These are phyloP conservation scores for Petunia hybrid DNA, from an alignment of 305 asterid genomes.

Conservation along the genomic window DNA sequence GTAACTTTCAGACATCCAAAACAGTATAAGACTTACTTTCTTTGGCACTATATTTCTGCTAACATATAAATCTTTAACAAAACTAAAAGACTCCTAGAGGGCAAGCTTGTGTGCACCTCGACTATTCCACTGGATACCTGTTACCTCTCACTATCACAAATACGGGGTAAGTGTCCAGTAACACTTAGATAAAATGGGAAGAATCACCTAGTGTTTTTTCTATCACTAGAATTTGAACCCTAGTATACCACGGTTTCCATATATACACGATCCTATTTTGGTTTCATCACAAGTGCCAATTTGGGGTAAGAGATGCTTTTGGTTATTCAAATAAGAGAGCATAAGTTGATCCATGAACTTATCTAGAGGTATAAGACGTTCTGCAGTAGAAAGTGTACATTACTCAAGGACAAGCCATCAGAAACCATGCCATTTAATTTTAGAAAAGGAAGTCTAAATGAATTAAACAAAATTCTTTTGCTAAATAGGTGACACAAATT, in stretches of 20 bases:
- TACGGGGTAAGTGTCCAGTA: too few relatives aligned
- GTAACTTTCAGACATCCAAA: neutral
- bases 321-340: slow-evolving; percentile 14
- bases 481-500: slow-evolving; percentile 20
- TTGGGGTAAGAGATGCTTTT: slow-evolving; percentile 12
- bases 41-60: neutral
- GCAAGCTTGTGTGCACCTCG: neutral
- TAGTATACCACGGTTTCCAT: too few relatives aligned
- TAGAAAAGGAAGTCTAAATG: neutral
- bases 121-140: too few relatives aligned
- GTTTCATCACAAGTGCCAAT: slow-evolving; percentile 1
- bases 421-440: neutral
- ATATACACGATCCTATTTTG: too few relatives aligned
- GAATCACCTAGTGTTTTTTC: too few relatives aligned
- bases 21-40: neutral
- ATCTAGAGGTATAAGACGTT: neutral
- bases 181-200: too few relatives aligned
- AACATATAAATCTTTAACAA: neutral
- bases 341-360: slow-evolving; percentile 20
- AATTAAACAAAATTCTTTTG: neutral
- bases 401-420: neutral
- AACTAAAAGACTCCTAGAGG: neutral
- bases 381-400: neutral
- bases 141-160: too few relatives aligned
- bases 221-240: too few relatives aligned